phyloP scores from a whole-genome alignment of 2,329 filamentous ascomycete species.

The Trichoderma sp. region DNA sequence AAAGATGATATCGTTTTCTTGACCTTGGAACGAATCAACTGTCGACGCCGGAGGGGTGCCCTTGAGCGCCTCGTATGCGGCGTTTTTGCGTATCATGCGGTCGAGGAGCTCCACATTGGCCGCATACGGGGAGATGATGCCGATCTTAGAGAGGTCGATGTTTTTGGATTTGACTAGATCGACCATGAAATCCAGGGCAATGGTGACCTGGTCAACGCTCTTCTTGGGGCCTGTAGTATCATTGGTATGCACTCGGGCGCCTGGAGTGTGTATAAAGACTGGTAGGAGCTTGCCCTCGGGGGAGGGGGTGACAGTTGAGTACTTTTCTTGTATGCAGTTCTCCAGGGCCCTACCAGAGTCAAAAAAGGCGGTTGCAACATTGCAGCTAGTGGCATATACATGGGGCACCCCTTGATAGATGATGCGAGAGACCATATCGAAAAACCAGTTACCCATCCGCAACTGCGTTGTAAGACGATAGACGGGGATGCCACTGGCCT shows the following conservation, averaged over 20 bases:
- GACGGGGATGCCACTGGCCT: slow-evolving; percentile 21
- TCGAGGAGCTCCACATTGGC: slow-evolving; percentile 21
- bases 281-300: background rate
- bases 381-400: background rate
- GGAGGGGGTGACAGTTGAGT: background rate
- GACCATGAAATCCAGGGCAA: slow-evolving; percentile 23
- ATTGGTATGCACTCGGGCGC: background rate
- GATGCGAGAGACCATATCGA: background rate
- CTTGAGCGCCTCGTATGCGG: slow-evolving; percentile 17
- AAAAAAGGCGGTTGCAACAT: background rate
- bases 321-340: background rate
- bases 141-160: slow-evolving; percentile 19
- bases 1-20: slow-evolving; percentile 25
- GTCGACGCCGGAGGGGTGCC: slow-evolving; percentile 20
- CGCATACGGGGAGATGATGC: slow-evolving; percentile 24
- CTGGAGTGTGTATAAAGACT: background rate
- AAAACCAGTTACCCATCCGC: slow-evolving; percentile 23
- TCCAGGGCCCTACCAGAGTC: background rate
- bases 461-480: slow-evolving; percentile 24
- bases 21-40: slow-evolving; percentile 27
- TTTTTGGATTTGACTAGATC: slow-evolving; percentile 18
- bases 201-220: slow-evolving; percentile 24
- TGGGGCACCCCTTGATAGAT: background rate
- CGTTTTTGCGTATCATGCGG: background rate
- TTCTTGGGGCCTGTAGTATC: background rate